Percentiles rank a stretch among this genome's conserved stretches.
Evolutionary conservation across 805 yeast species (phyloP).

Genomic region (Candida khao-thaluensis): DNA sequence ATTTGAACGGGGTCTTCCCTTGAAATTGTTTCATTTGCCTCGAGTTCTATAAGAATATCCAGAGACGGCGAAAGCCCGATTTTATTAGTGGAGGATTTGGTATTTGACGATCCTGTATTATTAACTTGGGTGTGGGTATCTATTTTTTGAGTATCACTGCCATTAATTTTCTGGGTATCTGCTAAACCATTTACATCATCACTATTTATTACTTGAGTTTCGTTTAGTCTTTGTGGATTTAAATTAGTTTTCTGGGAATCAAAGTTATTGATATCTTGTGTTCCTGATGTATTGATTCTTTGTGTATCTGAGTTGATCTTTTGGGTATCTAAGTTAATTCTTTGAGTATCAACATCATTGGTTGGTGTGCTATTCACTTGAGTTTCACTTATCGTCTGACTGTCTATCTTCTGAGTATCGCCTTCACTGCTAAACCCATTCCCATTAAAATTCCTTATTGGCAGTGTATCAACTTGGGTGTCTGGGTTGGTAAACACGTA

Average conservation of each 20-base stretch:
- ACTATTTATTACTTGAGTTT: conserved; percentile 9
- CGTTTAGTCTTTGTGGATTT: conserved; percentile 3
- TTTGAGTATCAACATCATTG: conserved; percentile 1
- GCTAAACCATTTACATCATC: background rate
- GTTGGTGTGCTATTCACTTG: conserved; percentile 9
- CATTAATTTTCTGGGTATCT: conserved; percentile 1
- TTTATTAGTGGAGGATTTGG: background rate
- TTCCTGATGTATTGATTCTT: background rate
- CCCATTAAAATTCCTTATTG: background rate
- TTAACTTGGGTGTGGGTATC: background rate
- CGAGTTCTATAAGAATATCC: conserved; percentile 4
- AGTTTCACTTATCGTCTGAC: no score
- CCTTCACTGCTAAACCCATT: no score
- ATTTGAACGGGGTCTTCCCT: conserved; percentile 16
- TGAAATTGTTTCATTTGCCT: background rate
- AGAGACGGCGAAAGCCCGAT: background rate
- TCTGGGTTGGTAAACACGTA: background rate
- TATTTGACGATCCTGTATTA: background rate
- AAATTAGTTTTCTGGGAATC: background rate
- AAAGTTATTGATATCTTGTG: background rate
- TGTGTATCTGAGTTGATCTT: conserved; percentile 3
- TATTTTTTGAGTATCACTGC: conserved; percentile 4
- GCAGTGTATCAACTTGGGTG: conserved; percentile 6
- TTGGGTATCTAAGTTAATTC: background rate
- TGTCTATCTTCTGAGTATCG: no score